Conservation (phyloP, 805 yeast genomes). For the Scheffersomyces amazonensis region DNA sequence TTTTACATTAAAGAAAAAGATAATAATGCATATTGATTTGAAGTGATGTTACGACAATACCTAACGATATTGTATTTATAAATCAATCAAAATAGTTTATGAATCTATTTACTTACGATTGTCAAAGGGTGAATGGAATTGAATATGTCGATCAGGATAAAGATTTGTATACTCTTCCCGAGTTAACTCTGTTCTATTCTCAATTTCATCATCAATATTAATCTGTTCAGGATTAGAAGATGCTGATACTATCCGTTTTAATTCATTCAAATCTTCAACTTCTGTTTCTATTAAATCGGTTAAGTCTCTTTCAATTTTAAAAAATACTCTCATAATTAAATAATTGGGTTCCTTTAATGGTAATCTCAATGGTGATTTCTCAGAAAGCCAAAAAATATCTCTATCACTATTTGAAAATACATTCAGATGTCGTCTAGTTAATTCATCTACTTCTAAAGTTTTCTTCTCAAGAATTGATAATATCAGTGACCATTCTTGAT, state of each 20-base stretch:
- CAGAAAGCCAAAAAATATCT: conserved; percentile 58
- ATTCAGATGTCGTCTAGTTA: neutral
- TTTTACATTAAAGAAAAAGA: no score
- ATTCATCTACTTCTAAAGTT: neutral
- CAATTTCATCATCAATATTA: no score
- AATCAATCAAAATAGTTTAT: no score
- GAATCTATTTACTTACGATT: no score
- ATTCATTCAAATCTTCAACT: conserved; percentile 1
- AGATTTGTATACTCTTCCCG: no score
- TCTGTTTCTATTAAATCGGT: conserved; percentile 9
- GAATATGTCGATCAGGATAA: no score
- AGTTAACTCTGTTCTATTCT: neutral
- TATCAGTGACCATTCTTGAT: conserved; percentile 51
- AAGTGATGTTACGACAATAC: no score
- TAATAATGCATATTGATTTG: no score
- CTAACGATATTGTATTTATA: no score
- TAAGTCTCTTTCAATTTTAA: conserved; percentile 20
- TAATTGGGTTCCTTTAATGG: conserved; percentile 71
- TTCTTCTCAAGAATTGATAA: conserved; percentile 9
- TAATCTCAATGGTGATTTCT: conserved; percentile 62
- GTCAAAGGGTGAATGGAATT: no score
- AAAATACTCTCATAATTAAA: conserved; percentile 39
- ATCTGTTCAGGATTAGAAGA: no score
- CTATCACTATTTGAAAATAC: neutral
- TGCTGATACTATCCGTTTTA: neutral